Base-by-base conservation (phyloP, 495 filamentous ascomycete genomes). In the Aspergillus affinis region DNA sequence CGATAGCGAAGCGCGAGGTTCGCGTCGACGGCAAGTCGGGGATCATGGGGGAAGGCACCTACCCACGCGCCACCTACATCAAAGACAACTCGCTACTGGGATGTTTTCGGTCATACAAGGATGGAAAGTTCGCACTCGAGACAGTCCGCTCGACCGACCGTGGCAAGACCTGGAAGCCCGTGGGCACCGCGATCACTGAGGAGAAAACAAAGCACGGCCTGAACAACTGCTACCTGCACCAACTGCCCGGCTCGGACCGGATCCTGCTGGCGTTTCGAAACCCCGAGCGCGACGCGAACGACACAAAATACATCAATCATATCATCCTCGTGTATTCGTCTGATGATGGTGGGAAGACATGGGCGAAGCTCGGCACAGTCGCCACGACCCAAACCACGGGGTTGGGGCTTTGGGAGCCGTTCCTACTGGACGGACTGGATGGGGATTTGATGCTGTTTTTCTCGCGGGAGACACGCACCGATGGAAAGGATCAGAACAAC, bases 181-280 rank as follows among this genome's bases (percentile, higher is more conserved):
- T 46, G 45, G 44, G 55, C 55, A 57, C 32, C 2, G 44, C n/a
- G 6, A 47, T 48, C 55, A 47, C 17, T 7, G 55, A 57, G 27
- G 15, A 27, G 6, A 15, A 57, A 23, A 48, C 15, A 15, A 29
- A 17, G 55, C 20, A 57, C 45, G 44, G 36, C 9, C 29, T 48
- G 21, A 48, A 57, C 55, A 57, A 57, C 55, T 57, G 55, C 55
- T 49, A 57, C 26, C 44, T 57, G 10, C 55, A 57, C 55, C 55
- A 57, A 57, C 55, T 57, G 55, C 55, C 55, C 10, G 29, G 49
- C 20, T 57, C 55, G 17, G 55, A 57, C 45, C 19, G 55, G 19
- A 57, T 57, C 19, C 55, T 57, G 23, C 4, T 48, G 55, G 55
- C 55, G 6, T 57, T 57, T 45, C 55, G 55, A 15, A 57, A 57